Conservation (phyloP, 148 eudicot genomes). For the Vaccinium macrocarpon region DNA sequence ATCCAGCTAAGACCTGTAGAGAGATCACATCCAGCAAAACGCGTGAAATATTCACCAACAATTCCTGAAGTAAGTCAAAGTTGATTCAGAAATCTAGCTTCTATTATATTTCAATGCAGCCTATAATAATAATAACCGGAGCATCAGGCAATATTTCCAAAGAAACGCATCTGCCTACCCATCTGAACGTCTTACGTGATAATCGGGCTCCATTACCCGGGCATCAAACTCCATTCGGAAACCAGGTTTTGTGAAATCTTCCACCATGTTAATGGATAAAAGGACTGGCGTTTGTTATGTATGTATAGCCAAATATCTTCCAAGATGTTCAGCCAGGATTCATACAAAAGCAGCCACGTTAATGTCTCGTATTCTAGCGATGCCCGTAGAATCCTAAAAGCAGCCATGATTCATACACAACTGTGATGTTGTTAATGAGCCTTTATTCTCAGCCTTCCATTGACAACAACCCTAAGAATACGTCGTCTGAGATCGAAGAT, state of each 20-base stretch:
- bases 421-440: constrained; percentile 4
- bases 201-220: neutral
- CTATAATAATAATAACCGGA: neutral
- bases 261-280: neutral
- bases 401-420: neutral
- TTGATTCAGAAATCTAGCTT: neutral
- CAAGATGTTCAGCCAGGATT: neutral
- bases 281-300: neutral
- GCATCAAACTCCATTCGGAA: neutral
- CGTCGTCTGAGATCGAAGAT: constrained; percentile 5
- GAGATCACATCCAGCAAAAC: neutral
- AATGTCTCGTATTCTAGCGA: neutral
- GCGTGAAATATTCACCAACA: neutral
- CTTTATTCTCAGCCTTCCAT: neutral
- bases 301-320: neutral
- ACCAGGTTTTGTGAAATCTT: neutral
- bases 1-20: neutral
- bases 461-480: neutral
- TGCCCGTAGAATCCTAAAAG: neutral
- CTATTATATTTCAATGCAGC: neutral
- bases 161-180: neutral
- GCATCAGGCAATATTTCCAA: neutral
- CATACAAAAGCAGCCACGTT: neutral
- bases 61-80: neutral
- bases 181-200: neutral